phyloP scores from a whole-genome alignment of 495 filamentous ascomycete species.

The Hypoxylon lienhwacheense region DNA sequence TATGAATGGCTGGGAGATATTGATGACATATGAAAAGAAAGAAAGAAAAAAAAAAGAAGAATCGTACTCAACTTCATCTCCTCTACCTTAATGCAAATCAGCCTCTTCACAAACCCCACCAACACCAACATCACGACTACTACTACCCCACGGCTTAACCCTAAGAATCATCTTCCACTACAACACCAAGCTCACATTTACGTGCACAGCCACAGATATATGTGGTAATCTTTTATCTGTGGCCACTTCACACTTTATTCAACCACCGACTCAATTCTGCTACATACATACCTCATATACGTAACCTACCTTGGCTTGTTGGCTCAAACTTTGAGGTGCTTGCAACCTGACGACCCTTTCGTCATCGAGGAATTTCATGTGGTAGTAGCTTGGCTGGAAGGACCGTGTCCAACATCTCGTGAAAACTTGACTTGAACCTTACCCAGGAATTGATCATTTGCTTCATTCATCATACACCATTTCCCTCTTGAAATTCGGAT shows the following conservation, averaged over 20 bases:
- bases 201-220: not conserved
- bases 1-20: too few species aligned
- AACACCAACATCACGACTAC: not conserved
- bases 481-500: not conserved
- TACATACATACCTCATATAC: not conserved
- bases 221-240: not conserved
- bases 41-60: too few species aligned
- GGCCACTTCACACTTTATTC: not conserved
- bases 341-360: too few species aligned
- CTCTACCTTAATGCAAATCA: not conserved
- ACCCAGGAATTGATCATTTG: too few species aligned
- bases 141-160: not conserved
- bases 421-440: too few species aligned
- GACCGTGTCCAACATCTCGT: too few species aligned
- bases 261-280: not conserved
- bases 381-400: not conserved
- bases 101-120: not conserved
- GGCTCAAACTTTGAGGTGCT: too few species aligned
- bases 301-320: too few species aligned
- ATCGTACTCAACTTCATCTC: not conserved
- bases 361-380: too few species aligned
- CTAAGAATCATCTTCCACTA: not conserved
- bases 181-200: not conserved
- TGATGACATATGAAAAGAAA: too few species aligned
- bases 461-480: too few species aligned